These are phyloP conservation scores for Epichloe bromicola DNA, from an alignment of 2,329 filamentous ascomycete genomes.

Conservation along the genomic window DNA sequence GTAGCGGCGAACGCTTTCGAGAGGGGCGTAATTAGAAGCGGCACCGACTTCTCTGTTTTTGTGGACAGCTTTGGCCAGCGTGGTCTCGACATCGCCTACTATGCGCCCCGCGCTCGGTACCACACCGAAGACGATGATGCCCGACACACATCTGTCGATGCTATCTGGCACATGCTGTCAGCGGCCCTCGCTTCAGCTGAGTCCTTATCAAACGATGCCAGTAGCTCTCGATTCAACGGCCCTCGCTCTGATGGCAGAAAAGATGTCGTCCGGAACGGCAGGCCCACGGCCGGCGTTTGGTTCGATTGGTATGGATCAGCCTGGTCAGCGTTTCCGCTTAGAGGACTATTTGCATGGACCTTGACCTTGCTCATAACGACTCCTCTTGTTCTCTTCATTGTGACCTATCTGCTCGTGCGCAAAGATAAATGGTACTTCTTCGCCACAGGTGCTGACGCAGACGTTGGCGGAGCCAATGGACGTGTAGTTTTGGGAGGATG, in stretches of 20 bases:
- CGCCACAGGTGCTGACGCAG: conserved; percentile 42
- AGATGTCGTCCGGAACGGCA: conserved; percentile 53
- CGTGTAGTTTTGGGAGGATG: conserved; percentile 57
- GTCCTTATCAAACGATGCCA: conserved; percentile 55
- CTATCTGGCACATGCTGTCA: conserved; percentile 92
- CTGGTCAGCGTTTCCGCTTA: conserved; percentile 67
- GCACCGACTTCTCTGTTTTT: conserved; percentile 84
- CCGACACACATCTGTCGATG: conserved; percentile 56
- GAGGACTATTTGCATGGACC: conserved; percentile 79
- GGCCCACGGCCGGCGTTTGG: conserved; percentile 65
- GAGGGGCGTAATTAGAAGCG: conserved; percentile 62
- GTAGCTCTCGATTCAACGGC: conserved; percentile 48
- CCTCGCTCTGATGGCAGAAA: conserved; percentile 38
- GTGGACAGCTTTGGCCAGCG: conserved; percentile 65
- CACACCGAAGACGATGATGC: conserved; percentile 85
- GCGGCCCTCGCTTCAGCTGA: conserved; percentile 64
- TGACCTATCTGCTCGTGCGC: conserved; percentile 56
- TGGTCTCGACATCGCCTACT: conserved; percentile 86
- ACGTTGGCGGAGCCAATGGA: conserved; percentile 45
- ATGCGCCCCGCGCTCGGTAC: conserved; percentile 71
- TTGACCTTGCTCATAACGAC: conserved; percentile 70
- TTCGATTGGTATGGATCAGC: conserved; percentile 78
- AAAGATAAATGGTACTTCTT: conserved; percentile 85
- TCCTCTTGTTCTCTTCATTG: conserved; percentile 56
- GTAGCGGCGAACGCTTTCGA: conserved; percentile 77